A percentile compares a stretch with the other conserved stretches of the same genome.
phyloP scores from a whole-genome alignment of 1,284 basidiomycete genomes.

The Tremellales sp. region DNA sequence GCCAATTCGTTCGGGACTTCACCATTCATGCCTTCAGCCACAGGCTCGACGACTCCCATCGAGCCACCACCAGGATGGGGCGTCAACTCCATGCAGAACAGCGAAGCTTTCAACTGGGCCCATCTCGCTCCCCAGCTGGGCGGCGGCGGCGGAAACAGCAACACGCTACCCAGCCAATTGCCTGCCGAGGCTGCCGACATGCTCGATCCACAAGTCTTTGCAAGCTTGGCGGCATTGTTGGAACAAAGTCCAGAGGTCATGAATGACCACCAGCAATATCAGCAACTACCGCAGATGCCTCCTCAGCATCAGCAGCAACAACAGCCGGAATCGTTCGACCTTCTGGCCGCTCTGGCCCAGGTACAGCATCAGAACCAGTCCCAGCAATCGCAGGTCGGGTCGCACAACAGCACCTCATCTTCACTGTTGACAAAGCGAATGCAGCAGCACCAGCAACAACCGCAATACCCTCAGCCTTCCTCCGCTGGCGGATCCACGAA shows the following conservation, averaged over 20 bases:
- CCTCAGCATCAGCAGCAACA: conserved; percentile 9
- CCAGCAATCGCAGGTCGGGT: conserved; percentile 17
- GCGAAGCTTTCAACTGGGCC: conserved; percentile 12
- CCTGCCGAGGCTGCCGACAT: conserved; percentile 4
- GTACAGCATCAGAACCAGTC: conserved; percentile 12
- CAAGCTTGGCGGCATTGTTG: conserved; percentile 28
- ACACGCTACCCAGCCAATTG: neutral
- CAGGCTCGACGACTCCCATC: conserved; percentile 27
- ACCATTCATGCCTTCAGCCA: neutral
- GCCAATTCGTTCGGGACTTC: conserved; percentile 3
- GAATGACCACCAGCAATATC: neutral
- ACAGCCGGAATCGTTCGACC: conserved; percentile 4
- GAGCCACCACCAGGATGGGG: conserved; percentile 32
- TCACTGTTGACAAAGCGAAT: neutral
- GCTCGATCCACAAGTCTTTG: conserved; percentile 26
- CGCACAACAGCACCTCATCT: neutral
- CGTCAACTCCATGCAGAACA: conserved; percentile 1
- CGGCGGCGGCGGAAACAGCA: conserved; percentile 3
- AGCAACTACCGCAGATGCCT: conserved; percentile 3
- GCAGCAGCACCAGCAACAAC: neutral
- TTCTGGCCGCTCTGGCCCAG: conserved; percentile 5
- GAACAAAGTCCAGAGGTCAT: conserved; percentile 16
- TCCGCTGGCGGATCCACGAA: neutral
- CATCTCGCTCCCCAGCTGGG: conserved; percentile 6
- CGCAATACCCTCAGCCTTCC: neutral